phyloP scores from a whole-genome alignment of 495 filamentous ascomycete species.

The Neurospora sp. region DNA sequence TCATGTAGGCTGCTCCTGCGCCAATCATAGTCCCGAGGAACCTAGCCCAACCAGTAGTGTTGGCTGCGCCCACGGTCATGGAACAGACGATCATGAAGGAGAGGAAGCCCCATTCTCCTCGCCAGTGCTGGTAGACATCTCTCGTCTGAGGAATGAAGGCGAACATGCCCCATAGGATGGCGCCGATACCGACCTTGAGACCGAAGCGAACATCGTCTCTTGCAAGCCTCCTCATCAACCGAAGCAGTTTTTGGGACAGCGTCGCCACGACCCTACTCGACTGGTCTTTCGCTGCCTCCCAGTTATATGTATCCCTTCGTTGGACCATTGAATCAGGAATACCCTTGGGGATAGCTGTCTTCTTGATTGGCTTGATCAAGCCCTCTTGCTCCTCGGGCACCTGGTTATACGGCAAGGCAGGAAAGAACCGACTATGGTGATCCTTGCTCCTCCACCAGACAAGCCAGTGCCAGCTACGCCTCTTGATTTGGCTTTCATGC shows the following conservation, averaged over 20 bases:
- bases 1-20: slow-evolving; percentile 59
- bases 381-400: slow-evolving; percentile 32
- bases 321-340: slow-evolving; percentile 35
- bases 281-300: slow-evolving; percentile 28
- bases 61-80: slow-evolving; percentile 93
- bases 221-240: slow-evolving; percentile 30
- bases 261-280: slow-evolving; percentile 23
- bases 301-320: slow-evolving; percentile 31
- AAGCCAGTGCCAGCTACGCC: slow-evolving; percentile 77
- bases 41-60: slow-evolving; percentile 77
- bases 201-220: slow-evolving; percentile 59
- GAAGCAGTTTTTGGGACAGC: slow-evolving; percentile 28
- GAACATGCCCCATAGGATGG: slow-evolving; percentile 74
- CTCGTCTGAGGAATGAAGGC: slow-evolving; percentile 71
- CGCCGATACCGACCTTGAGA: slow-evolving; percentile 85
- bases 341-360: slow-evolving; percentile 35
- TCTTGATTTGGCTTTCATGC: slow-evolving; percentile 46
- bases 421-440: slow-evolving; percentile 12
- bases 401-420: slow-evolving; percentile 41
- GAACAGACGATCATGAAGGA: slow-evolving; percentile 98
- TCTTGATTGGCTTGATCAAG: slow-evolving; percentile 32
- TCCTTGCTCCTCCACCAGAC: slow-evolving; percentile 56
- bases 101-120: slow-evolving; percentile 91
- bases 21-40: slow-evolving; percentile 85
- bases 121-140: slow-evolving; percentile 76